Evolutionary conservation across 306 rosid genomes (phyloP), one percentile per base, ranked within the genome.

Genomic region (Aeschynomene evenia): DNA sequence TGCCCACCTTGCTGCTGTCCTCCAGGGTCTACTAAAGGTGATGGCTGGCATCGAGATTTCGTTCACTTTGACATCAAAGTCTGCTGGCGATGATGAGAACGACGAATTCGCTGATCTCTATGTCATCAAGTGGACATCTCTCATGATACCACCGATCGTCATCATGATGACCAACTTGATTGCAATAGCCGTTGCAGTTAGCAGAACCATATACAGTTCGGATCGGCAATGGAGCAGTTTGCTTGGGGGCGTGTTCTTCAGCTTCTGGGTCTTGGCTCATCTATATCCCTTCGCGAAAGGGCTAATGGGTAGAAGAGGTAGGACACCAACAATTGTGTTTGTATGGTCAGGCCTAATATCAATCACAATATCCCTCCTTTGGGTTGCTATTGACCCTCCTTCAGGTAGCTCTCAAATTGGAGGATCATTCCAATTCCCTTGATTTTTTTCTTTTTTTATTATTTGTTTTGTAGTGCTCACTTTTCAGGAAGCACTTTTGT

Each of bases 311-410:
- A 84, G 89, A 81, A 70, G 91, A 46, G 88, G 91, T 21, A 85
- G 70, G 60, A 84, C 96, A 16, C 93, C 96, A 0, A 85, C 87
- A 0, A 76, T 90, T 74, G 91, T 90, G 18, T 90, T 54, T 72
- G 91, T 90, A n/a, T 90, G 94, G 96, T 74, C 96, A 4, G 96
- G 89, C 26, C 85, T 90, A 11, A 51, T 90, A 34, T 72, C 96
- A 50, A 90, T 90, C 75, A 81, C 89, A 8, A 85, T 90, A 1
- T 87, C 96, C 36, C 89, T 90, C 0, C 86, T 90, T 3, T 90
- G 94, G 93, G 96, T 90, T 66, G 93, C 96, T 60, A 85, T 90
- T 21, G 43, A 72, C 22, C 94, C 93, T 26, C 96, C 94, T 0
- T 85, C 89, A 13, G 75, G 81, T 6, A 85, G 23, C 63, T 26